These are phyloP conservation scores for Candida easanensis DNA, from an alignment of 805 yeast genomes.

Conservation along the genomic window DNA sequence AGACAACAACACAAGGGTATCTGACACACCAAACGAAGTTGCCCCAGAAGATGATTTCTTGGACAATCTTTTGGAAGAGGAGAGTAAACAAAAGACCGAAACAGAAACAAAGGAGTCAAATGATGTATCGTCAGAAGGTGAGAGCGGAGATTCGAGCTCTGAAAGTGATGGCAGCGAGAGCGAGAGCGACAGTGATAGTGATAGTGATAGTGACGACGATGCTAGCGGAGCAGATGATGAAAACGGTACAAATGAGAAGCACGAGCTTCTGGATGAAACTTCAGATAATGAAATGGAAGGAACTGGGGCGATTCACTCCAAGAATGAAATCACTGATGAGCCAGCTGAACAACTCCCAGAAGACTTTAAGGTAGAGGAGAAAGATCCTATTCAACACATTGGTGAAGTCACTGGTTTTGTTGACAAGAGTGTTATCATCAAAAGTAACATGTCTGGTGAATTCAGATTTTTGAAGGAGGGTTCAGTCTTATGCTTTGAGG, in stretches of 20 bases:
- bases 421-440: constrained; percentile 68
- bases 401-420: constrained; percentile 71
- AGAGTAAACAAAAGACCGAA: background rate
- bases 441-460: constrained; percentile 78
- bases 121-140: background rate
- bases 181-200: background rate
- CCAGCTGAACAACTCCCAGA: constrained; percentile 65
- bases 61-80: constrained; percentile 3
- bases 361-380: constrained; percentile 55
- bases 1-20: too few species aligned
- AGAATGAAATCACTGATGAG: constrained; percentile 73
- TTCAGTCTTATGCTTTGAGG: constrained; percentile 75
- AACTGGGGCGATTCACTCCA: constrained; percentile 64
- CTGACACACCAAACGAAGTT: too few species aligned
- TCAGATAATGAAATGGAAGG: constrained; percentile 22
- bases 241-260: constrained; percentile 3
- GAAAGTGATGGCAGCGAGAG: background rate
- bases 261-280: constrained; percentile 8
- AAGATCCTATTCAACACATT: constrained; percentile 64
- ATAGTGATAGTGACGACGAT: constrained; percentile 9
- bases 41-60: constrained; percentile 10
- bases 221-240: too few species aligned
- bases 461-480: constrained; percentile 78
- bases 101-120: background rate
- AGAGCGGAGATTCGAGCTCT: constrained; percentile 7